Conservation (phyloP, 1,284 basidiomycete species). For the Malassezia furfur region DNA sequence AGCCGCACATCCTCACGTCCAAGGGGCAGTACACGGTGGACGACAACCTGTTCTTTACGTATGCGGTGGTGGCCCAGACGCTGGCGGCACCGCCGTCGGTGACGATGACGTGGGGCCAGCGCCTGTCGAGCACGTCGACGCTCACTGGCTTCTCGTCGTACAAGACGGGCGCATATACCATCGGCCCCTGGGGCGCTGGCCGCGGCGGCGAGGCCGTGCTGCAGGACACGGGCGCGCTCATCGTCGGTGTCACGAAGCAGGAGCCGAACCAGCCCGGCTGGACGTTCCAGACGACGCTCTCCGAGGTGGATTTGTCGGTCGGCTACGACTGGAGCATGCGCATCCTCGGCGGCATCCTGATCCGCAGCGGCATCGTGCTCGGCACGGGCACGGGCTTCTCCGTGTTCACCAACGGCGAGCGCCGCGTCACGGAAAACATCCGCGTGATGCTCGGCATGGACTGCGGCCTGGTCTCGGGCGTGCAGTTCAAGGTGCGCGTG, state of each 20-base stretch:
- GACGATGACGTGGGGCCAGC: slow-evolving; percentile 50
- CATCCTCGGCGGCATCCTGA: slow-evolving; percentile 50
- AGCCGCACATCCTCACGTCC: slow-evolving; percentile 50
- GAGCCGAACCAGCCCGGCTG: slow-evolving; percentile 27
- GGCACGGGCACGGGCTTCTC: slow-evolving; percentile 39
- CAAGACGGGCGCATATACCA: slow-evolving; percentile 50
- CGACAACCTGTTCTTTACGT: slow-evolving; percentile 48
- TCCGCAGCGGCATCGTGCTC: slow-evolving; percentile 49
- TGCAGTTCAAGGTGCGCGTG: slow-evolving; percentile 47
- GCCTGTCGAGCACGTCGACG: slow-evolving; percentile 36
- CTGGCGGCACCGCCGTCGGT: slow-evolving; percentile 48
- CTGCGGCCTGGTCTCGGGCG: slow-evolving; percentile 35
- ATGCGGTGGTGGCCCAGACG: slow-evolving; percentile 36
- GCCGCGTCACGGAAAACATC: slow-evolving; percentile 48
- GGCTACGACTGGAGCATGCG: slow-evolving; percentile 50
- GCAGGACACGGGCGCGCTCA: slow-evolving; percentile 27
- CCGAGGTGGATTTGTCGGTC: slow-evolving; percentile 27
- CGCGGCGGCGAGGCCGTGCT: slow-evolving; percentile 15
- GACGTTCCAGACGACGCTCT: slow-evolving; percentile 30
- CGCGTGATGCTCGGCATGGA: slow-evolving; percentile 44
- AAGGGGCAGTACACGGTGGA: slow-evolving; percentile 51
- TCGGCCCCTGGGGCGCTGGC: slow-evolving; percentile 50
- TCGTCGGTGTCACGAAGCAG: slow-evolving; percentile 36
- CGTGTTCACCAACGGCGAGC: slow-evolving; percentile 41
- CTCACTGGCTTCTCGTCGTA: slow-evolving; percentile 43